These are phyloP conservation scores for Cryptococcus sp. DNA, from an alignment of 1,284 basidiomycete genomes.

Conservation along the genomic window DNA sequence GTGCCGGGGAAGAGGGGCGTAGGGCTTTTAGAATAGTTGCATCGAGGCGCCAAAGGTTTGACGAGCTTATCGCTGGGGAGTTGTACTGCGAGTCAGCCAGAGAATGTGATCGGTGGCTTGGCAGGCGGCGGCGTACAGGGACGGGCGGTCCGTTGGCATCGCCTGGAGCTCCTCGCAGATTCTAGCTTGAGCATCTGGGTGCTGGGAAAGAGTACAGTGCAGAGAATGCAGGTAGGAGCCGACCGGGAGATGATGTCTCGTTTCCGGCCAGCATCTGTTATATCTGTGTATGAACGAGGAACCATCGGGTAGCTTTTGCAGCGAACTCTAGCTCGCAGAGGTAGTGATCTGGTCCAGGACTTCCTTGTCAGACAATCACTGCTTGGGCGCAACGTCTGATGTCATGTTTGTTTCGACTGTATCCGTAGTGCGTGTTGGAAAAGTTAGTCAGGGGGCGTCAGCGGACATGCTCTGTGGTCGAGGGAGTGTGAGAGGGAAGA, in stretches of 20 bases:
- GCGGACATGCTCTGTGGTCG: too few species aligned
- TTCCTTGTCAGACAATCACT: constrained; percentile 63
- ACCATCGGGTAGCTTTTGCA: background rate
- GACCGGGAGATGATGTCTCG: constrained; percentile 71
- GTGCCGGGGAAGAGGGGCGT: constrained; percentile 62
- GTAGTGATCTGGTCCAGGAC: constrained; percentile 71
- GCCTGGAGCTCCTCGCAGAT: constrained; percentile 58
- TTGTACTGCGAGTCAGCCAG: constrained; percentile 11
- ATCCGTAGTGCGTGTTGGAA: too few species aligned
- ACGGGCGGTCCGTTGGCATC: constrained; percentile 46
- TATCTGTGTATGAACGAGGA: too few species aligned
- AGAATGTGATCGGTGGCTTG: too few species aligned
- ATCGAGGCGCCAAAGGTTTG: constrained; percentile 58
- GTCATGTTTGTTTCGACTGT: constrained; percentile 62
- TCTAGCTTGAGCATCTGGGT: constrained; percentile 57
- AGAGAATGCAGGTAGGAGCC: constrained; percentile 68
- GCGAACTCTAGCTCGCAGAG: constrained; percentile 54
- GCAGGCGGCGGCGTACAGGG: constrained; percentile 27
- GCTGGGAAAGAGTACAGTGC: constrained; percentile 60
- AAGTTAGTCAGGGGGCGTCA: too few species aligned
- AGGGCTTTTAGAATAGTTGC: constrained; percentile 65
- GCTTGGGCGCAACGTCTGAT: constrained; percentile 54
- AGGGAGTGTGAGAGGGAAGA: too few species aligned
- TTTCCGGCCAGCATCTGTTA: constrained; percentile 56
- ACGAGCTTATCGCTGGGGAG: constrained; percentile 45